Conservation (phyloP, 2,329 filamentous ascomycete species). For the Ceratocystis alfenasii region DNA sequence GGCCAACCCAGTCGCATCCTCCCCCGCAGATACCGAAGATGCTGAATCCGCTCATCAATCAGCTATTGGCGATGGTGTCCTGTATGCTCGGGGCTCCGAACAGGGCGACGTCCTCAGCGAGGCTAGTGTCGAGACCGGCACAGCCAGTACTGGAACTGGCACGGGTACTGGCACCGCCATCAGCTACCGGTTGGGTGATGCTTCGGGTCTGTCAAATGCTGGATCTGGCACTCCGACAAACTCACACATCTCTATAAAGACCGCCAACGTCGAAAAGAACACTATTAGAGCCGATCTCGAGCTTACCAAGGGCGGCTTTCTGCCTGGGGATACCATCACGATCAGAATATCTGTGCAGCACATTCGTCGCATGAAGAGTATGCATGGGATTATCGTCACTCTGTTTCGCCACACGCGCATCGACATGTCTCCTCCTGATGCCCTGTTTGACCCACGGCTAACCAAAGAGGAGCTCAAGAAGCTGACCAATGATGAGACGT, state of each 20-base stretch:
- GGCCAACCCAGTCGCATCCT: slow-evolving; percentile 21
- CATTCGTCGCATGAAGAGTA: slow-evolving; percentile 76
- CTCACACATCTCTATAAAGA: slow-evolving; percentile 16
- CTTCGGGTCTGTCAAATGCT: not conserved
- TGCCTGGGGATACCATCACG: slow-evolving; percentile 73
- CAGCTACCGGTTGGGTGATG: slow-evolving; percentile 11
- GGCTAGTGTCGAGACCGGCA: slow-evolving; percentile 55
- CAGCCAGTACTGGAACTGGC: slow-evolving; percentile 21
- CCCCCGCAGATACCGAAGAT: slow-evolving; percentile 27
- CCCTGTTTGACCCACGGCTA: slow-evolving; percentile 39
- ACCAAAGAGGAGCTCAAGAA: slow-evolving; percentile 55
- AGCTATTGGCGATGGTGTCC: slow-evolving; percentile 32
- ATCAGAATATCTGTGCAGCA: slow-evolving; percentile 75
- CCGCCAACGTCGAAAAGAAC: slow-evolving; percentile 44
- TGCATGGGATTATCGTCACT: slow-evolving; percentile 86
- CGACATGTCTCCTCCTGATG: slow-evolving; percentile 54
- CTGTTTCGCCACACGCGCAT: slow-evolving; percentile 84
- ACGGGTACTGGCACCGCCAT: slow-evolving; percentile 19
- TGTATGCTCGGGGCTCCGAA: slow-evolving; percentile 27
- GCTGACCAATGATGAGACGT: slow-evolving; percentile 68
- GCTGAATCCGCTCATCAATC: slow-evolving; percentile 31
- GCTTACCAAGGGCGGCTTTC: slow-evolving; percentile 66
- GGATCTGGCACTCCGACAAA: slow-evolving; percentile 19
- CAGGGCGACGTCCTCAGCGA: slow-evolving; percentile 51
- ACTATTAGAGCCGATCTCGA: slow-evolving; percentile 82